Evolutionary conservation across 768 basidiomycete species (phyloP).

Genomic region (Dioszegia crocea): DNA sequence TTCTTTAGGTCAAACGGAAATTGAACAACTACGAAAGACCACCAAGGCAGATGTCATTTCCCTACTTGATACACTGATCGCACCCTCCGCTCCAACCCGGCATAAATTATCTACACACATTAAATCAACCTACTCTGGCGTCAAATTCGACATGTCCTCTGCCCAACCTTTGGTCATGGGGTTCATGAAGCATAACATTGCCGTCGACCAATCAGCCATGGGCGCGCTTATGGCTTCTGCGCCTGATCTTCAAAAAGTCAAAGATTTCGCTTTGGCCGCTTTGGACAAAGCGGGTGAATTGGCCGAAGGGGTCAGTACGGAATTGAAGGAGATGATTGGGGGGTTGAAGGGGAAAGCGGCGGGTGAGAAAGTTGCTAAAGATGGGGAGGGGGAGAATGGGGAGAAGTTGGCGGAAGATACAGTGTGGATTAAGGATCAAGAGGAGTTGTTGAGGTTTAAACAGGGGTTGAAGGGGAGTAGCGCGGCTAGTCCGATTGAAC

Average conservation of each 20-base stretch:
- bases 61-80: conserved; percentile 66
- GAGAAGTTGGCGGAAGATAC: conserved; percentile 55
- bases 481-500: conserved; percentile 62
- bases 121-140: conserved; percentile 59
- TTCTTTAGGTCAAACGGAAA: conserved; percentile 66
- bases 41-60: conserved; percentile 70
- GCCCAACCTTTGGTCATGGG: conserved; percentile 60
- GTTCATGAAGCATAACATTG: conserved; percentile 56
- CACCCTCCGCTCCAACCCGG: conserved; percentile 65
- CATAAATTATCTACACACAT: conserved; percentile 82
- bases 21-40: conserved; percentile 60
- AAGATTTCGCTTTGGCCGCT: conserved; percentile 59
- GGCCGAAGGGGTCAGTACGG: conserved; percentile 53
- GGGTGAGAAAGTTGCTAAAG: conserved; percentile 53
- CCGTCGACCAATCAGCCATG: conserved; percentile 57
- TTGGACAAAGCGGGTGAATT: conserved; percentile 44
- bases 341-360: conserved; percentile 50
- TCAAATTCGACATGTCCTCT: conserved; percentile 63
- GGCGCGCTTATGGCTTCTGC: conserved; percentile 56
- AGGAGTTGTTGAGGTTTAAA: conserved; percentile 67
- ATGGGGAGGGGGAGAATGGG: conserved; percentile 50
- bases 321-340: conserved; percentile 59
- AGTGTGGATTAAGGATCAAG: conserved; percentile 54
- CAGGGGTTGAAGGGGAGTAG: conserved; percentile 57
- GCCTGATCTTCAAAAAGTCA: conserved; percentile 62